A percentile compares a stretch with the other conserved stretches of the same genome.
Conservation (phyloP, 192 early-diverging fungal genomes). For the Backusella macrospora region DNA sequence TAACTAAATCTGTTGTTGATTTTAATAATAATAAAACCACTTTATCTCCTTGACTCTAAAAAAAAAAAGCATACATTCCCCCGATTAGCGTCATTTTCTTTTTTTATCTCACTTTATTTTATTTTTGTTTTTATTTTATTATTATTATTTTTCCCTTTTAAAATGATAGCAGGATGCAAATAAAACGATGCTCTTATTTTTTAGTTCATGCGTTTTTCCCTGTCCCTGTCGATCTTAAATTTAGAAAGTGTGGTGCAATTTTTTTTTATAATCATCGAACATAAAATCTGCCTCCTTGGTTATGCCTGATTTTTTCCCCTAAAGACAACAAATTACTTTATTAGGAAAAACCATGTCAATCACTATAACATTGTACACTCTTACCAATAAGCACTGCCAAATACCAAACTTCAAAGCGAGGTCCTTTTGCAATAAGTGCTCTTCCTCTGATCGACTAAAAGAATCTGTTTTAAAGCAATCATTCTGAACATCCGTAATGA, state of each 20-base stretch:
- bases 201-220: background rate
- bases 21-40: constrained; percentile 1
- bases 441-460: background rate
- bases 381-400: constrained; percentile 30
- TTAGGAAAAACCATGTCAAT: background rate
- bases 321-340: background rate
- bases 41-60: background rate
- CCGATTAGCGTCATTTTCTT: background rate
- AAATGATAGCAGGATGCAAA: too few species aligned
- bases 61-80: background rate
- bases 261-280: background rate
- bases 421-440: constrained; percentile 5
- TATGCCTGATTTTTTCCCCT: background rate
- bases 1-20: background rate
- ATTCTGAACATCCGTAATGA: background rate
- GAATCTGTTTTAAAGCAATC: background rate
- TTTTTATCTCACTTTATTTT: background rate
- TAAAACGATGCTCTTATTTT: background rate
- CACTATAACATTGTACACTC: background rate
- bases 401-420: constrained; percentile 26
- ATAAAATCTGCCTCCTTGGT: background rate
- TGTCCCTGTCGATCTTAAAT: background rate
- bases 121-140: background rate
- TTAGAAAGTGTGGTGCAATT: background rate
- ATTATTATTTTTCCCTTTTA: background rate